Base-by-base conservation (phyloP, 768 basidiomycete species). In the Phanerochaete sordida region DNA sequence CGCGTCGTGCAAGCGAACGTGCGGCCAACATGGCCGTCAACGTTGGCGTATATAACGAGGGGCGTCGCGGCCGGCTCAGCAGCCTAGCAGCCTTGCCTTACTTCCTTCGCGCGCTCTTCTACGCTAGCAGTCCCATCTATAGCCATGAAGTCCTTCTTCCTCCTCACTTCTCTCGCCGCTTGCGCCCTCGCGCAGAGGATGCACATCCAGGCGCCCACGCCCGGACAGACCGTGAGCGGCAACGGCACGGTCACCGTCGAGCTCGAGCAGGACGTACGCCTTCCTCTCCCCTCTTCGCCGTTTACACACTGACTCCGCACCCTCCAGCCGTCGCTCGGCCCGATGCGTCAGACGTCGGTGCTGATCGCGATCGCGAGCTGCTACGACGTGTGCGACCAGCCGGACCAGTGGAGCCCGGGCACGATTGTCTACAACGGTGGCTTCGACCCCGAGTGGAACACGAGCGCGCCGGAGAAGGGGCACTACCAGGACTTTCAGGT, bases 401-500 rank as follows among this genome's bases (percentile, higher is more conserved):
- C 31, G 69, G 7, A 69, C 68, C 8, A 46, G 58, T 1, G 70
- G 69, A 6, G 56, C 68, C 60, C 82, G 64, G 81, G 79, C 5
- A 64, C 56, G 12, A 73, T 83, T 19, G 69, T 84, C 48, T 82
- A 80, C 68, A 77, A 75, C 45, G 83, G 82, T 19, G 68, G 68
- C 11, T 83, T 74, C 59, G 62, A 68, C 26, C 81, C 82, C 0
- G 62, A 75, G 58, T 68, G 62, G 57, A 66, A 76, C 23, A 61
- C 72, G 12, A 5, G 39, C 1, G 61, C 66, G 26, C 64, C 67
- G 2, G 35, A 26, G 47, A 69, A 72, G 55, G 75, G 73, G 19
- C 80, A 79, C 12, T 75, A 79, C 66, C 68, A 82, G 58, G 81
- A 81, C 62, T 79, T 80, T 59, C 75, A 75, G 2, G 70, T 82